Base-by-base conservation (phyloP, 768 basidiomycete genomes). In the Mycena filopes region DNA sequence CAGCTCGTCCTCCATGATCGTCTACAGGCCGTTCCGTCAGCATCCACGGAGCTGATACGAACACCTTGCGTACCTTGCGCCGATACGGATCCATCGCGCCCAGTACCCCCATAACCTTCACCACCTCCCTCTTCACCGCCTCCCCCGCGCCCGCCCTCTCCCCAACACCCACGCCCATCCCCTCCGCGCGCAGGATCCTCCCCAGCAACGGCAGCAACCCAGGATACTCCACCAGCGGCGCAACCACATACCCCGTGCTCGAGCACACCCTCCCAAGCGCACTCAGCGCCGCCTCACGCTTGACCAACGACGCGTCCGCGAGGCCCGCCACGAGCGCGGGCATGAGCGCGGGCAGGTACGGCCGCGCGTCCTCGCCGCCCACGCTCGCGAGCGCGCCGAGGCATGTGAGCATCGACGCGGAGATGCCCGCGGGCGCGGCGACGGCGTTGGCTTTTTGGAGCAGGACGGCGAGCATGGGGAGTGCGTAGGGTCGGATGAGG, bases 201-300 rank as follows among this genome's bases (percentile, higher is more conserved):
- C 93, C 93, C 29, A 99, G 81, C 25, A 95, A 83, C 28, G 89
- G 90, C 25, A 99, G 80, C 10, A 99, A 84, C 70, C 95, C 91
- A 6, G 97, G 96, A 76, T 98, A 87, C 59, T 99, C 95, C 47
- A 96, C 84, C 50, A 98, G 83, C 2, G 98, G 97, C 43, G 89
- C 81, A 64, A 99, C 93, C n/a, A 98, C 97, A 71, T 95, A 98
- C 59, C 95, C 96, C 0, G 97, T 96, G 76, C 95, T 95, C 18
- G 93, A 94, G 70, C 96, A 97, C 16, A 99, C 86, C 77, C 98
- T 96, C 3, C 98, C 98, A n/a, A 99, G 86, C 1, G 98, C 96
- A 64, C 91, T 90, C 43, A 99, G 79, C 6, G 98, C 96, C 41
- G 98, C 96, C 75, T 99, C 95, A 42, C 98, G 89, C 79, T 97